phyloP scores from a whole-genome alignment of 169 alveolate species.

The Cyclospora cayetanensis region DNA sequence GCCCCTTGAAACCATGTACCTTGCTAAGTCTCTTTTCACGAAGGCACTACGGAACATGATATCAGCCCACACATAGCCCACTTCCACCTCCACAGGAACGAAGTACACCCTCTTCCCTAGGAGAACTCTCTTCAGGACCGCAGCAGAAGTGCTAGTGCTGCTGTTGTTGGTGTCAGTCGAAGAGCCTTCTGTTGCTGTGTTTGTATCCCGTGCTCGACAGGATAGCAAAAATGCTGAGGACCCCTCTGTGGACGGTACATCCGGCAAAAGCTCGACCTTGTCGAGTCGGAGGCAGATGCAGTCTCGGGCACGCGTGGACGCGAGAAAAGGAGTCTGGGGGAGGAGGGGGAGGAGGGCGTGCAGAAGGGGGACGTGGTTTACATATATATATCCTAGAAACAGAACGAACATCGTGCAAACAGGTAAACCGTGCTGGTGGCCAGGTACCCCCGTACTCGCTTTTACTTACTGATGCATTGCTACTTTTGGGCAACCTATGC shows the following conservation, averaged over 20 bases:
- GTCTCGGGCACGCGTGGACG: background rate
- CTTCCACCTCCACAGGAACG: slow-evolving; percentile 36
- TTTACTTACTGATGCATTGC: no score
- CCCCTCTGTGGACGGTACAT: background rate
- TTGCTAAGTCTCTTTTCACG: background rate
- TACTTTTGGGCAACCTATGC: no score
- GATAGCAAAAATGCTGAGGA: no score
- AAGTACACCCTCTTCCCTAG: background rate
- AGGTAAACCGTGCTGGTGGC: background rate
- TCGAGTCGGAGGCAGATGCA: slow-evolving; percentile 23
- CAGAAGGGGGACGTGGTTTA: background rate
- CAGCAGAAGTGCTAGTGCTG: background rate
- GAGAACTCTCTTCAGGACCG: background rate
- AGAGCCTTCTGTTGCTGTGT: background rate
- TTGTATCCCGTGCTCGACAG: no score
- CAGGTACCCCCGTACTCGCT: no score
- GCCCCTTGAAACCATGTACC: background rate
- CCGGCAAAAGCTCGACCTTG: background rate
- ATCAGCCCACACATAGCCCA: background rate
- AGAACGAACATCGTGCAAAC: background rate
- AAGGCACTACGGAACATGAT: background rate
- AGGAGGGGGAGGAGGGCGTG: slow-evolving; percentile 3
- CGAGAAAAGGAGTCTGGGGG: background rate
- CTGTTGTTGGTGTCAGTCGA: background rate
- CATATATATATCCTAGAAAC: background rate